These are phyloP conservation scores for Hypericum perforatum DNA, from an alignment of 345 rosid species.

Conservation along the genomic window DNA sequence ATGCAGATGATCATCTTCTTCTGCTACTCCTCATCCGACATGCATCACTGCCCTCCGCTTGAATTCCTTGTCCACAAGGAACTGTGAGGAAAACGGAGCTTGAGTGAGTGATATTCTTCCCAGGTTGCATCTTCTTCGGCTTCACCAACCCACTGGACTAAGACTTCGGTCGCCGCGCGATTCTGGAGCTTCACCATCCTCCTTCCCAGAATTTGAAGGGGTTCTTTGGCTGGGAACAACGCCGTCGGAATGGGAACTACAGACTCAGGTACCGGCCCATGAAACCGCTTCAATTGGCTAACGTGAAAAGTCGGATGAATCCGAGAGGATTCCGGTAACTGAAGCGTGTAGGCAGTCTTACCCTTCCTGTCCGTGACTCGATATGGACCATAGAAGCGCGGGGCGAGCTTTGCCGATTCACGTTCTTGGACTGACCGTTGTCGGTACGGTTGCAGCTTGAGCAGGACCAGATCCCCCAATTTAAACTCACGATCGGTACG, in stretches of 20 bases:
- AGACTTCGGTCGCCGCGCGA: background rate
- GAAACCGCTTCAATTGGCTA: background rate
- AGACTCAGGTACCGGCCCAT: background rate
- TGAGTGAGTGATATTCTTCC: no score
- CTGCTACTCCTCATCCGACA: no score
- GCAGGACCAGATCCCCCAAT: background rate
- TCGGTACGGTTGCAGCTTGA: background rate
- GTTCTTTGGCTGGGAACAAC: background rate
- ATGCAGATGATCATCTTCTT: no score
- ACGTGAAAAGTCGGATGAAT: background rate
- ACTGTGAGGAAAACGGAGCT: no score
- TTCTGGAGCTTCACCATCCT: background rate
- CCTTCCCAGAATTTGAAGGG: background rate
- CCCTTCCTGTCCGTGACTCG: background rate
- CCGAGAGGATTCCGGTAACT: background rate
- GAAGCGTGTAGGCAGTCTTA: background rate
- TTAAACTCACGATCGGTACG: background rate
- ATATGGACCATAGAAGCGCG: background rate
- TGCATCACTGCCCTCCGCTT: no score
- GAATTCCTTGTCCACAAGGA: no score
- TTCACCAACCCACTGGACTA: background rate
- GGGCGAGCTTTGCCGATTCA: background rate
- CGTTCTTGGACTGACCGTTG: background rate
- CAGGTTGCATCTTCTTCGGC: background rate
- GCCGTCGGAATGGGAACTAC: no score